Evolutionary conservation across 352 stramenopile species (phyloP).

Genomic region (Globisporangium sylvaticum): DNA sequence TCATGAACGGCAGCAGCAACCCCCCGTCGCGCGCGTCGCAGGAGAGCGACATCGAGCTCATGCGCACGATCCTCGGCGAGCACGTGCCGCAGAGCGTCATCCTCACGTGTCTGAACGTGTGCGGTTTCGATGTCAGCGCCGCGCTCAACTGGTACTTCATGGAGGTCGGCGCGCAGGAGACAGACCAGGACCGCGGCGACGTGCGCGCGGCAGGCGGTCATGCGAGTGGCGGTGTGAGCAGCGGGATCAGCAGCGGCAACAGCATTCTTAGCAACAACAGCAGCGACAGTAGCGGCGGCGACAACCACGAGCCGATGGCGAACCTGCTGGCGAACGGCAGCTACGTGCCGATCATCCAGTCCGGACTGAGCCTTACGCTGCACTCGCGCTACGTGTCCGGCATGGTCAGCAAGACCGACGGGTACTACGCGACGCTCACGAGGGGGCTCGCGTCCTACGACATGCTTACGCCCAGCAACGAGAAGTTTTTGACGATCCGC

Average conservation of each 20-base stretch:
- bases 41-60: conserved; percentile 79
- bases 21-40: conserved; percentile 20
- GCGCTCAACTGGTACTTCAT: conserved; percentile 89
- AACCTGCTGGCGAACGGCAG: conserved; percentile 10
- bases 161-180: conserved; percentile 43
- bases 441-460: conserved; percentile 69
- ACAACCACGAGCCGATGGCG: conserved; percentile 10
- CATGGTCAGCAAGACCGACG: conserved; percentile 87
- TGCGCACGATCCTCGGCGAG: conserved; percentile 86
- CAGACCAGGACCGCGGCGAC: conserved; percentile 8
- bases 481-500: conserved; percentile 78
- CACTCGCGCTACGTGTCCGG: conserved; percentile 58
- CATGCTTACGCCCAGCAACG: conserved; percentile 79
- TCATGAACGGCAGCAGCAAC: background rate
- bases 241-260: background rate
- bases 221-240: background rate
- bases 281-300: background rate
- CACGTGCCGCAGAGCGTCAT: conserved; percentile 84
- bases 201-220: background rate
- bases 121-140: conserved; percentile 78
- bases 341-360: conserved; percentile 57
- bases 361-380: conserved; percentile 69
- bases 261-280: background rate
- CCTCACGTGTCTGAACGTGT: conserved; percentile 78
- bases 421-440: conserved; percentile 80